Conservation (phyloP, 306 rosid species). For the Quillaja saponaria region DNA sequence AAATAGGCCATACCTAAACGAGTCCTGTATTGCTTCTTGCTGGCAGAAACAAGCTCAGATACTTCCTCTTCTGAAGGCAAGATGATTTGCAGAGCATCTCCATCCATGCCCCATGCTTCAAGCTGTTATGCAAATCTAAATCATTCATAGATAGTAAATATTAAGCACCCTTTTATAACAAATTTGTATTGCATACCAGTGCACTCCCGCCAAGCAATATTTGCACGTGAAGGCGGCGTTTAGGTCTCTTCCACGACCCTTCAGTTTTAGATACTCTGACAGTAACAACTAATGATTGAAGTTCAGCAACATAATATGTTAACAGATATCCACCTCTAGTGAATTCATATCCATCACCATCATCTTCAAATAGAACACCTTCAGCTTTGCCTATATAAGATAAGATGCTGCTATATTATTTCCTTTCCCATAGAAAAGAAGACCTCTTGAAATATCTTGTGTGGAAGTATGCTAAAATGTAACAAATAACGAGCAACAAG, state of each 20-base stretch:
- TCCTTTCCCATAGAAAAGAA: conserved; percentile 15
- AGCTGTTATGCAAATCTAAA: conserved; percentile 46
- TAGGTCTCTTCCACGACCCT: conserved; percentile 84
- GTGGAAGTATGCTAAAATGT: conserved; percentile 13
- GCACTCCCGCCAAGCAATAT: conserved; percentile 86
- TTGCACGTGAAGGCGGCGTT: conserved; percentile 66
- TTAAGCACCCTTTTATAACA: conserved; percentile 23
- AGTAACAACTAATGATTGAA: conserved; percentile 60
- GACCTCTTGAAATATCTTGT: conserved; percentile 16
- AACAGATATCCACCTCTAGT: conserved; percentile 66
- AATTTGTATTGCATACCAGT: conserved; percentile 67
- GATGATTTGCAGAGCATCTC: conserved; percentile 63
- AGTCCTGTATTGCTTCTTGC: conserved; percentile 55
- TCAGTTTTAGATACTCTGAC: conserved; percentile 61
- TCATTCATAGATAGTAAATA: conserved; percentile 6
- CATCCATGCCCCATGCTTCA: conserved; percentile 81
- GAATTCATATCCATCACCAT: conserved; percentile 92
- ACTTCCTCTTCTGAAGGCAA: conserved; percentile 74
- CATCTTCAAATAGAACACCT: conserved; percentile 88
- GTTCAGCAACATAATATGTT: conserved; percentile 77
- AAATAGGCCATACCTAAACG: conserved; percentile 66
- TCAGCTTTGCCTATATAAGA: conserved; percentile 75
- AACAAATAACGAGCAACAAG: no score
- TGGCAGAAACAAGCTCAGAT: conserved; percentile 54
- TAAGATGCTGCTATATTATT: conserved; percentile 18